Evolutionary conservation across 2,329 filamentous ascomycete species (phyloP).

Genomic region (Ophiocordyceps camponoti-rufipedis): DNA sequence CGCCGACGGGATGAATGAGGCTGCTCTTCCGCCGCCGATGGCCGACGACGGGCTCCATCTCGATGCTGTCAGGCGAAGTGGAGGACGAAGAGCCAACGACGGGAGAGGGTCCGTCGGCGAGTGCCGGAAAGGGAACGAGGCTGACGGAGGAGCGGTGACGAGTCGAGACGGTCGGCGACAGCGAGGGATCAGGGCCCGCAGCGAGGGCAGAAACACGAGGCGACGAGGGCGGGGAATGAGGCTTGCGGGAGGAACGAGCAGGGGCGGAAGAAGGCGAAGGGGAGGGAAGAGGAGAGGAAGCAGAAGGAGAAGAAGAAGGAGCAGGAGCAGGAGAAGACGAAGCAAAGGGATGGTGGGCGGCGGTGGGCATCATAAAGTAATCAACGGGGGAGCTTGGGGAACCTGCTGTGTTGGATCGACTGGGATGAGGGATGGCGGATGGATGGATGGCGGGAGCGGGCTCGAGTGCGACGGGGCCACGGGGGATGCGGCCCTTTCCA

Average conservation of each 20-base stretch:
- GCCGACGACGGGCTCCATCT: slow-evolving; percentile 36
- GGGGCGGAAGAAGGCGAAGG: not conserved
- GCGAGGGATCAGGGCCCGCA: no score
- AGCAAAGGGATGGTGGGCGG: not conserved
- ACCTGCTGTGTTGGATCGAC: not conserved
- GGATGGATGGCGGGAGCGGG: no score
- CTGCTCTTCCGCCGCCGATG: slow-evolving; percentile 39
- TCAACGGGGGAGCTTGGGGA: not conserved
- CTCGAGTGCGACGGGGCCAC: no score
- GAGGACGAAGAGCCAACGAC: slow-evolving; percentile 5
- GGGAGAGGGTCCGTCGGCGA: slow-evolving; percentile 1
- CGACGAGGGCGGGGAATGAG: not conserved
- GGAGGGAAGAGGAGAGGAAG: not conserved
- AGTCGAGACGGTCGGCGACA: no score
- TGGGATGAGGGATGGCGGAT: not conserved
- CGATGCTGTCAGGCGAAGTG: slow-evolving; percentile 22
- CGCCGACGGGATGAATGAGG: slow-evolving; percentile 22
- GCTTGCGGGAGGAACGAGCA: not conserved
- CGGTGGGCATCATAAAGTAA: not conserved
- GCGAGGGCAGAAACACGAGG: not conserved
- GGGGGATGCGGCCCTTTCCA: no score
- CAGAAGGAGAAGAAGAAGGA: not conserved
- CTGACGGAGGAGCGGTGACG: not conserved
- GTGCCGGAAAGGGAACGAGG: not conserved
- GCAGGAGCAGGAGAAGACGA: not conserved